These are phyloP conservation scores for Ceratobasidium sp. DNA, from an alignment of 1,284 basidiomycete species.

Conservation along the genomic window DNA sequence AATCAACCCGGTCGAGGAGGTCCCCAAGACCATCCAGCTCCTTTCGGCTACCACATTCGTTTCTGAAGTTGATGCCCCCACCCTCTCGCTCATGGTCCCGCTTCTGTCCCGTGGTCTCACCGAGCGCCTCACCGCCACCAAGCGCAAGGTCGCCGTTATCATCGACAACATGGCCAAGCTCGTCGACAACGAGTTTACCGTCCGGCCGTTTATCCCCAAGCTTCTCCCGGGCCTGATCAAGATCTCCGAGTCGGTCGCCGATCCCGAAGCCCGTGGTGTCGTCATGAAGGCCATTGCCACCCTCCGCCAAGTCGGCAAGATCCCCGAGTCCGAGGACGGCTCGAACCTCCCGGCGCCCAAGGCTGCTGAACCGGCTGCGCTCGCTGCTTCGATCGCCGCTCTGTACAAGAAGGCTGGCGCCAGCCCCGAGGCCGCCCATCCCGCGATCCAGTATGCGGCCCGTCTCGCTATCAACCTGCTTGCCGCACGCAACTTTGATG, in stretches of 20 bases:
- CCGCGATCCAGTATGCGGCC: slow-evolving; percentile 77
- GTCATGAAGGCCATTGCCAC: slow-evolving; percentile 90
- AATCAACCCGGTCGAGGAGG: slow-evolving; percentile 99
- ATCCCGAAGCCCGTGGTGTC: slow-evolving; percentile 94
- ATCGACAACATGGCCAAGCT: slow-evolving; percentile 99
- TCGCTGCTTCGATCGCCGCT: slow-evolving; percentile 72
- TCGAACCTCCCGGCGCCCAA: slow-evolving; percentile 89
- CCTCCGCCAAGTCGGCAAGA: slow-evolving; percentile 91
- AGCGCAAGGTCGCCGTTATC: slow-evolving; percentile 97
- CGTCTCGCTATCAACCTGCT: slow-evolving; percentile 85
- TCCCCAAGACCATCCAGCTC: slow-evolving; percentile 93
- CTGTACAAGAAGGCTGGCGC: slow-evolving; percentile 87
- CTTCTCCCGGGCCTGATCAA: slow-evolving; percentile 95
- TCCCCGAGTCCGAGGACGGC: slow-evolving; percentile 83
- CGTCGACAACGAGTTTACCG: slow-evolving; percentile 93
- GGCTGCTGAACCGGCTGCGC: slow-evolving; percentile 72
- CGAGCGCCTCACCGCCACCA: slow-evolving; percentile 94
- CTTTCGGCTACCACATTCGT: slow-evolving; percentile 99
- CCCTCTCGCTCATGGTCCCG: slow-evolving; percentile 98
- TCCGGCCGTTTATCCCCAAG: slow-evolving; percentile 96
- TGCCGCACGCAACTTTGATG: slow-evolving; percentile 92
- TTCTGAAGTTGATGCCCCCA: slow-evolving; percentile 99
- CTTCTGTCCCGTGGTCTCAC: slow-evolving; percentile 94
- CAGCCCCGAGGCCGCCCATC: slow-evolving; percentile 67
- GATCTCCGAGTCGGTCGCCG: slow-evolving; percentile 90